phyloP scores from a whole-genome alignment of 179 eudicot species.

The Amaranthus tricolor region DNA sequence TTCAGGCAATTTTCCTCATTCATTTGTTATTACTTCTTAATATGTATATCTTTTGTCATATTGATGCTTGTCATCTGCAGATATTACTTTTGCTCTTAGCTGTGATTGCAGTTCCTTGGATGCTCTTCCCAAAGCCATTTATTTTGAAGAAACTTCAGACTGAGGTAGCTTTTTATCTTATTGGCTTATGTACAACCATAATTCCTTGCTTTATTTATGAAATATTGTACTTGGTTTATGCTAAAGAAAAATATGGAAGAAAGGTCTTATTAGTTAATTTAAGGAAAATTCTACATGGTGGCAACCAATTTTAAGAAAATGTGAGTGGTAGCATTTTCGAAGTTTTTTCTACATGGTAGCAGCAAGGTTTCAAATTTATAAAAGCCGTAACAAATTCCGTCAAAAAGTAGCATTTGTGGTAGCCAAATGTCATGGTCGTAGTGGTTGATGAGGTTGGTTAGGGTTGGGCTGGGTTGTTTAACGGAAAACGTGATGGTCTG shows the following conservation, averaged over 20 bases:
- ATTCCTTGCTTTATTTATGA: neutral
- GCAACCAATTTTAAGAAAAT: too few species aligned
- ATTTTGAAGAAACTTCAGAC: conserved; percentile 80
- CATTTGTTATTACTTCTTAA: conserved; percentile 11
- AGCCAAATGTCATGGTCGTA: too few species aligned
- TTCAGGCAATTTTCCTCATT: conserved; percentile 61
- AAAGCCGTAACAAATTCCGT: too few species aligned
- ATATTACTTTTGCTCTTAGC: conserved; percentile 75
- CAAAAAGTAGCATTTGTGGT: too few species aligned
- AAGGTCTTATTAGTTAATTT: neutral
- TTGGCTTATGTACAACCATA: neutral
- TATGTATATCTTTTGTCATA: neutral
- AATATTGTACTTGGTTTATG: neutral
- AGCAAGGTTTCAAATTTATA: too few species aligned
- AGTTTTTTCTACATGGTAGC: too few species aligned
- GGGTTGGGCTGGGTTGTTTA: too few species aligned
- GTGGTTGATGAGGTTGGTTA: too few species aligned
- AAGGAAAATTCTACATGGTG: too few species aligned
- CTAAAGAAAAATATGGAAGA: neutral
- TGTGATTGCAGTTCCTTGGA: conserved; percentile 96
- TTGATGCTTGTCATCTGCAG: conserved; percentile 41
- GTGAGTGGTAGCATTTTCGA: too few species aligned
- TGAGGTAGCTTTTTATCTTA: conserved; percentile 52
- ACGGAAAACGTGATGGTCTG: too few species aligned
- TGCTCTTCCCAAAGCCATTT: conserved; percentile 99